phyloP scores from a whole-genome alignment of 2,329 filamentous ascomycete species.

The Diaporthe eres region DNA sequence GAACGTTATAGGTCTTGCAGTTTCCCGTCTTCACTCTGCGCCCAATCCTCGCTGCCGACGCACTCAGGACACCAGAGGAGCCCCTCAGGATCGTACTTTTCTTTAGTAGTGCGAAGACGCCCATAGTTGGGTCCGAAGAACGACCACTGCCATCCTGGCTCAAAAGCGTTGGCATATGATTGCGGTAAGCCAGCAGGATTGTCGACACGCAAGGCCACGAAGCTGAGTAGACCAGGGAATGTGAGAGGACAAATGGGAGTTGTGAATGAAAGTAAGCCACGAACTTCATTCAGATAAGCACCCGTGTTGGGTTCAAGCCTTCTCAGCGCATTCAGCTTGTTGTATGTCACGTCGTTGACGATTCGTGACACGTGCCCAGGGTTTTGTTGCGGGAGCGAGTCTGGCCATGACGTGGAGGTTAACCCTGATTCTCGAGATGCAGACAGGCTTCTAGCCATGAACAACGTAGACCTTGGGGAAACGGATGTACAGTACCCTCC shows the following conservation, averaged over 20 bases:
- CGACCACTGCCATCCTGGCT: not conserved
- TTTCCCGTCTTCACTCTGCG: not conserved
- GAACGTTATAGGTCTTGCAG: not conserved
- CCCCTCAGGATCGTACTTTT: not conserved
- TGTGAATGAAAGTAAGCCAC: not conserved
- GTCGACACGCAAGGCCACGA: not conserved
- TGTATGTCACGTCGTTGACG: conserved; percentile 6
- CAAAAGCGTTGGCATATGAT: not conserved
- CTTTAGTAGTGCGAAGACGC: not conserved
- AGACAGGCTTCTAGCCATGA: too few relatives aligned
- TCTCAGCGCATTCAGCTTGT: not conserved
- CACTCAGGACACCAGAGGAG: not conserved
- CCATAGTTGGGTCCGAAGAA: not conserved
- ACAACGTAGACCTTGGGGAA: too few relatives aligned
- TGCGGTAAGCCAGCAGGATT: not conserved
- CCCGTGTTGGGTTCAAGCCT: not conserved
- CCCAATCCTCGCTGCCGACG: not conserved
- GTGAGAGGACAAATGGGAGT: not conserved
- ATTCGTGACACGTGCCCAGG: not conserved
- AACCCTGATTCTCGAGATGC: too few relatives aligned
- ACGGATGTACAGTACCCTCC: too few relatives aligned
- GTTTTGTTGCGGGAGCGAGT: not conserved
- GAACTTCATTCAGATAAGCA: not conserved
- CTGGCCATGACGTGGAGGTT: not conserved
- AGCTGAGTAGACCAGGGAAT: not conserved